phyloP scores from a whole-genome alignment of 1,139 yeast species.

The Suhomyces anneliseae region DNA sequence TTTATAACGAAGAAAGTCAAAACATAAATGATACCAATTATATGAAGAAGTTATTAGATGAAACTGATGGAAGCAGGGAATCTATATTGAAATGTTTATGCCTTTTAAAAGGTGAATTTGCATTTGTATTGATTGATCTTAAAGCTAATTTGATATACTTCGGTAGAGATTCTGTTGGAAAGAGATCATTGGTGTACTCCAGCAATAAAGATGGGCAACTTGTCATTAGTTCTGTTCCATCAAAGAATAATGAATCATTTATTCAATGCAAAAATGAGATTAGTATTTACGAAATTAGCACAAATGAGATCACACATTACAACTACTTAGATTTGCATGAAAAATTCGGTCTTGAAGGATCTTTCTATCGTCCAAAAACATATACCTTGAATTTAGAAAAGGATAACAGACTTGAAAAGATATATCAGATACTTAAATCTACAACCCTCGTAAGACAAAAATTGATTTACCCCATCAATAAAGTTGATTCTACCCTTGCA shows the following conservation, averaged over 20 bases:
- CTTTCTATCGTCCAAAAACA: constrained; percentile 1
- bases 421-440: constrained; percentile 27
- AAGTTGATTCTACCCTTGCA: constrained; percentile 46
- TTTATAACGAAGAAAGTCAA: constrained; percentile 60
- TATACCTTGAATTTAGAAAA: not conserved
- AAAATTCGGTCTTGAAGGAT: not conserved
- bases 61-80: constrained; percentile 18
- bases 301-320: constrained; percentile 15
- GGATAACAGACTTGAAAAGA: constrained; percentile 7
- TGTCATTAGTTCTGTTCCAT: constrained; percentile 49
- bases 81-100: constrained; percentile 35
- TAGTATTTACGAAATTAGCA: constrained; percentile 38
- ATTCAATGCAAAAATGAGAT: constrained; percentile 53
- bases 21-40: constrained; percentile 36
- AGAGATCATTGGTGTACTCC: constrained; percentile 65
- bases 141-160: constrained; percentile 51
- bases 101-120: constrained; percentile 78
- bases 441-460: constrained; percentile 54
- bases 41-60: constrained; percentile 18
- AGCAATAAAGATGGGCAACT: constrained; percentile 29
- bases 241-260: constrained; percentile 24
- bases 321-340: constrained; percentile 4
- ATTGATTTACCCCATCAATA: constrained; percentile 55
- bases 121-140: constrained; percentile 54
- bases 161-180: constrained; percentile 84